A percentile compares a stretch with the other conserved stretches of the same genome.
phyloP scores from a whole-genome alignment of 78 protist species.

The Guillardia theta region DNA sequence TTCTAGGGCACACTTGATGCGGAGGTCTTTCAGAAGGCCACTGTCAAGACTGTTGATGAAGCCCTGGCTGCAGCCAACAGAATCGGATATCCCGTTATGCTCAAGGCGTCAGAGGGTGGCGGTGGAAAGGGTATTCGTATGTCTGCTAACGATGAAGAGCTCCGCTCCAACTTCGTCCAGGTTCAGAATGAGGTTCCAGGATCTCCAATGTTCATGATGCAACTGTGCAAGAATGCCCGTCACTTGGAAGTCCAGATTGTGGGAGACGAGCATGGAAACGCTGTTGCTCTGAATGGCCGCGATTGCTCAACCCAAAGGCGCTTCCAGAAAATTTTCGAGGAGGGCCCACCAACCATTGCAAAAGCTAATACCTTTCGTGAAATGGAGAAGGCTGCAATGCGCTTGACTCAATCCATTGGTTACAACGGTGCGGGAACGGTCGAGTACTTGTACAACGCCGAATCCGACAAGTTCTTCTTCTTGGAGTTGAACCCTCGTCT shows the following conservation, averaged over 20 bases:
- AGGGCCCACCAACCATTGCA: constrained; percentile 79
- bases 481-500: constrained; percentile 75
- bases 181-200: constrained; percentile 77
- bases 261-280: constrained; percentile 70
- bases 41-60: constrained; percentile 54
- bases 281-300: constrained; percentile 77
- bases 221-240: constrained; percentile 54
- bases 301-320: constrained; percentile 91
- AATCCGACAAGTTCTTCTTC: constrained; percentile 58
- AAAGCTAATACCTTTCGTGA: constrained; percentile 44
- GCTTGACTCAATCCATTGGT: constrained; percentile 87
- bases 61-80: constrained; percentile 14
- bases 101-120: constrained; percentile 90
- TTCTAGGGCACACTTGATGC: background rate
- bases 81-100: constrained; percentile 88
- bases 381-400: constrained; percentile 87
- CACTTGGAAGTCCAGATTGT: constrained; percentile 62
- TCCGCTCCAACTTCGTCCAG: constrained; percentile 49
- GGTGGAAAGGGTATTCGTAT: constrained; percentile 92
- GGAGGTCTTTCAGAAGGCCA: constrained; percentile 45
- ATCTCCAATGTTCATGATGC: constrained; percentile 85
- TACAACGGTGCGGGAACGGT: constrained; percentile 96
- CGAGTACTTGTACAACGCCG: constrained; percentile 79
- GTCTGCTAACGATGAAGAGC: constrained; percentile 56
- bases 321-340: constrained; percentile 89